Evolutionary conservation across 495 filamentous ascomycete genomes (phyloP), one percentile per base, ranked within the genome.

Genomic region (Penicillium angulare): DNA sequence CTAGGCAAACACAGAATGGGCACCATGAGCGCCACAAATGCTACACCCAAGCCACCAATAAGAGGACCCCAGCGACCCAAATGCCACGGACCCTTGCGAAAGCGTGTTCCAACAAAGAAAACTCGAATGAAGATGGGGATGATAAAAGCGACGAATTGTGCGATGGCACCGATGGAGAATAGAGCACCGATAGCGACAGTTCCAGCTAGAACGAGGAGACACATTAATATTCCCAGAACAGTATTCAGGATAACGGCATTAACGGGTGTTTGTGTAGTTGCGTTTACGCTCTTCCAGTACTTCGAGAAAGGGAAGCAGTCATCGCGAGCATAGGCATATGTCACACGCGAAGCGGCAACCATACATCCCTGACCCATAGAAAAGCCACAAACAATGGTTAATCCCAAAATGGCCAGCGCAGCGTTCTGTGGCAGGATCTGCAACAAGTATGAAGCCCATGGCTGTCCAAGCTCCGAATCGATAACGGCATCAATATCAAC

Each of bases 331-430:
- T 90, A 90, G 15, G 87, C 87, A 57, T 88, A 91, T 15, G 86
- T 88, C 21, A 91, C 87, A 43, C 87, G 75, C 5, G 84, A 87
- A 3, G 87, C 87, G 12, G 87, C 86, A 23, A 91, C 85, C 87
- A 89, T 89, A 65, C 86, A 89, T 2, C 85, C 87, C 69, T 91
- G 87, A 16, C 87, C 87, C 87, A 90, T 90, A 15, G 79, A 86
- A 65, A 88, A 91, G 3, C 83, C 86, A 59, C 86, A 88, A 41
- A 89, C 71, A 58, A 91, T 88, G 4, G 86, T 91, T 26, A 91
- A 66, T 3, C 76, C 69, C 7, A 90, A 78, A 51, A 89, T 81
- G 4, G 79, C 82, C 8, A 89, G 72, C n/a, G 83, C 82, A 1
- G 74, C 79, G 18, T 82, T 83, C 55, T 81, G 76, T 0, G 85